phyloP scores from a whole-genome alignment of 257 asterid genomes.

The Forsythia suspensa region DNA sequence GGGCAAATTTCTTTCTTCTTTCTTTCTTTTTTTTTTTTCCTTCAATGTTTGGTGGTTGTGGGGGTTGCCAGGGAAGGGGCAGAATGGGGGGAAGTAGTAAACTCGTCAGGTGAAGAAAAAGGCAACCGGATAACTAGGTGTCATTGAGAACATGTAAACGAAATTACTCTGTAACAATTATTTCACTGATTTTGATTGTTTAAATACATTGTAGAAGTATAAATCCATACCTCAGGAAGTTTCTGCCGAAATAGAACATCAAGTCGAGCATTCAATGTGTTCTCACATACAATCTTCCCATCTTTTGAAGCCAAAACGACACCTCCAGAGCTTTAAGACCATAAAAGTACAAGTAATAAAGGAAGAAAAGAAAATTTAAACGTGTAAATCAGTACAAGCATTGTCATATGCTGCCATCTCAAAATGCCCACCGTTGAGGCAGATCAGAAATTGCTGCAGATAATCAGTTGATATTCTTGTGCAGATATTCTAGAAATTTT shows the following conservation, averaged over 20 bases:
- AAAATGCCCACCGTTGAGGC: too few species aligned
- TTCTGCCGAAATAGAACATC: constrained; percentile 42
- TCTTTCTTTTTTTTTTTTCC: too few species aligned
- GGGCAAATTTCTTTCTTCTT: not conserved
- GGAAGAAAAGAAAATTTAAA: not conserved
- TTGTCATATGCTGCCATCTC: too few species aligned
- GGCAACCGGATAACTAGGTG: not conserved
- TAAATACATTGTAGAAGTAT: not conserved
- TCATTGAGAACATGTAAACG: not conserved
- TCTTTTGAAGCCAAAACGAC: constrained; percentile 53
- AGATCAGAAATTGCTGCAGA: too few species aligned
- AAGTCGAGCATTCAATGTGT: constrained; percentile 46
- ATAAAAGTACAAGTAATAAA: not conserved
- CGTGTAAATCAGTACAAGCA: too few species aligned
- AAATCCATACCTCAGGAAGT: constrained; percentile 38
- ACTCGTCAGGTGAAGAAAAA: not conserved
- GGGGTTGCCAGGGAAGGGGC: not conserved
- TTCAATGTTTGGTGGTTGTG: not conserved
- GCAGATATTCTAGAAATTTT: too few species aligned
- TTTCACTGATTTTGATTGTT: not conserved
- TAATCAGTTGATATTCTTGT: too few species aligned
- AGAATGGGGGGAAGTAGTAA: not conserved
- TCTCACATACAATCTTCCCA: constrained; percentile 52
- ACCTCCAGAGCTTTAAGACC: constrained; percentile 41
- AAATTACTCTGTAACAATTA: not conserved